A percentile compares a stretch with the other conserved stretches of the same genome.
Conservation (phyloP, 257 asterid genomes). For the Rauvolfia tetraphylla region DNA sequence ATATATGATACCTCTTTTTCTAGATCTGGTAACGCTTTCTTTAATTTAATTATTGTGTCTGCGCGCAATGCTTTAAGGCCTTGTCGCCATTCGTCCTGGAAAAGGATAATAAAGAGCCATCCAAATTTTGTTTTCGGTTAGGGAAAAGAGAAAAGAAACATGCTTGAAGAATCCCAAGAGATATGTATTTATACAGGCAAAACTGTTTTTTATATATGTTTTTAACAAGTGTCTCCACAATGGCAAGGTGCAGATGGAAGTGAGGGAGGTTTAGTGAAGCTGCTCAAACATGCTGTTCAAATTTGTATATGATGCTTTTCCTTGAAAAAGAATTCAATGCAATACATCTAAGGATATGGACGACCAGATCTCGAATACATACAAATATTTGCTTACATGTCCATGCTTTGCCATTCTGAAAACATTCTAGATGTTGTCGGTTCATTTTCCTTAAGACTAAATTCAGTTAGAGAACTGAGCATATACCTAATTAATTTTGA, state of each 20-base stretch:
- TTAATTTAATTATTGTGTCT: slow-evolving; percentile 61
- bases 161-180: background rate
- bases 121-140: background rate
- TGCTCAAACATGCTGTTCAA: background rate
- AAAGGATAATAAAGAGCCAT: slow-evolving; percentile 4
- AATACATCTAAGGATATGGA: background rate
- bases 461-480: too few species aligned
- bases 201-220: background rate
- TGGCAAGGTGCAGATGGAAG: background rate
- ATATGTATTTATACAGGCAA: background rate
- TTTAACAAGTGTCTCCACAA: background rate
- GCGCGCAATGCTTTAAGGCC: slow-evolving; percentile 75
- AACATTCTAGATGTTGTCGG: too few species aligned
- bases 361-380: background rate
- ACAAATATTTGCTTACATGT: background rate
- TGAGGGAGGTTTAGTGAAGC: background rate
- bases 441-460: too few species aligned
- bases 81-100: slow-evolving; percentile 81
- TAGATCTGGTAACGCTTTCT: slow-evolving; percentile 74
- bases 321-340: background rate
- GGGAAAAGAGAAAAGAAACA: background rate
- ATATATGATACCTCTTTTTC: slow-evolving; percentile 60
- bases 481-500: too few species aligned
- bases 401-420: background rate
- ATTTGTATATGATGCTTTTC: background rate